Percentiles rank a stretch among this genome's conserved stretches.
These are phyloP conservation scores for Fusarium sp. DNA, from an alignment of 2,329 filamentous ascomycete genomes.

Conservation along the genomic window DNA sequence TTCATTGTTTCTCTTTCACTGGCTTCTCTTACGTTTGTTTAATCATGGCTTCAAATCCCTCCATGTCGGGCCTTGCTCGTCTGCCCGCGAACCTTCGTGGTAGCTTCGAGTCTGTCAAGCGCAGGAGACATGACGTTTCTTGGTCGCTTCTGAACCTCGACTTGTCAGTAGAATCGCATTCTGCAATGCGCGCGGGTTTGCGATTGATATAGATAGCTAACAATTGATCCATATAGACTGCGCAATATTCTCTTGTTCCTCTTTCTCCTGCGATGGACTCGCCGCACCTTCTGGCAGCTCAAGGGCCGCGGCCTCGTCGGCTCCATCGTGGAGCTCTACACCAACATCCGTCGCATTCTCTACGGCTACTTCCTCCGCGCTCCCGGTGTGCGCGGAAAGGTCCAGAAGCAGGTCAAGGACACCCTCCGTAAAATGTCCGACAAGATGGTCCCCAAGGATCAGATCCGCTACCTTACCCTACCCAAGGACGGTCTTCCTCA, in stretches of 20 bases:
- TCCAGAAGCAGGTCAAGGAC: conserved; percentile 85
- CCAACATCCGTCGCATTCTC: conserved; percentile 75
- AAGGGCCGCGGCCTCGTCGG: conserved; percentile 90
- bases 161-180: conserved; percentile 65
- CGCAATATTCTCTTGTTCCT: conserved; percentile 91
- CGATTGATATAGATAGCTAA: conserved; percentile 7
- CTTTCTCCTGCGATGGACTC: conserved; percentile 86
- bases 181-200: background rate
- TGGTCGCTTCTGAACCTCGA: conserved; percentile 74
- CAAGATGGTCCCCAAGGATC: conserved; percentile 82
- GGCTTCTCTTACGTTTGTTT: background rate
- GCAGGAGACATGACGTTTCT: conserved; percentile 66
- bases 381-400: conserved; percentile 87
- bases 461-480: conserved; percentile 79
- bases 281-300: conserved; percentile 84
- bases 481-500: conserved; percentile 86
- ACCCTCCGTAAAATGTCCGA: conserved; percentile 83
- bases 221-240: conserved; percentile 62
- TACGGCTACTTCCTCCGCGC: conserved; percentile 89
- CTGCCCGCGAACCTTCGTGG: conserved; percentile 79
- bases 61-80: conserved; percentile 75
- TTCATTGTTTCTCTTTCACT: conserved; percentile 16
- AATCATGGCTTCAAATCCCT: conserved; percentile 41
- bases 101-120: conserved; percentile 72
- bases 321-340: conserved; percentile 80